Conservation (phyloP, 2,329 filamentous ascomycete species). For the Ilyonectria sp. region DNA sequence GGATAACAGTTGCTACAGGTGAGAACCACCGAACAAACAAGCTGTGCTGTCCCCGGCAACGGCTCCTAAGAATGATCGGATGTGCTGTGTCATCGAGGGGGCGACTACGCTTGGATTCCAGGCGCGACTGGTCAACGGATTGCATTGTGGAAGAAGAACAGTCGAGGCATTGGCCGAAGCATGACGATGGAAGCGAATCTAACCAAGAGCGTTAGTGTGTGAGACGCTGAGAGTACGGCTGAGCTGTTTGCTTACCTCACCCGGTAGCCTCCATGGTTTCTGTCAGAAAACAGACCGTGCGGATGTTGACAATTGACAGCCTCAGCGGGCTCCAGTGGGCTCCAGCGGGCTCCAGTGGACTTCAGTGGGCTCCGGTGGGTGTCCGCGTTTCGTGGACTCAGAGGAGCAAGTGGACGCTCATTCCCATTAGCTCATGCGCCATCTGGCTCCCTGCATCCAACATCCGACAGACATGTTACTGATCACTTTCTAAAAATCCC, state of each 20-base stretch:
- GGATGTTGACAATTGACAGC: not conserved
- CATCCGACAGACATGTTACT: not conserved
- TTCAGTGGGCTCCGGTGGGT: not conserved
- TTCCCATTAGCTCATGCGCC: not conserved
- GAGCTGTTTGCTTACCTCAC: not conserved
- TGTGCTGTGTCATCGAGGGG: not conserved
- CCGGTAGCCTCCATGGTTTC: not conserved
- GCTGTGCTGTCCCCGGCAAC: slow-evolving; percentile 38
- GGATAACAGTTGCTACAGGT: slow-evolving; percentile 32
- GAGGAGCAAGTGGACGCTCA: not conserved
- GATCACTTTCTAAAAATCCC: slow-evolving; percentile 5
- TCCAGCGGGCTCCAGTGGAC: not conserved
- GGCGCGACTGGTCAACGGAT: not conserved
- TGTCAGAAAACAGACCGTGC: not conserved
- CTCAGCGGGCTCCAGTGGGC: not conserved
- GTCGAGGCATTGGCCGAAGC: not conserved
- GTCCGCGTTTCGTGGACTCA: not conserved
- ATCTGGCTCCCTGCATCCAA: slow-evolving; percentile 4
- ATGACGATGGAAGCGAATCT: not conserved
- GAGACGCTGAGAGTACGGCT: not conserved
- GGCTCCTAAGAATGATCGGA: not conserved
- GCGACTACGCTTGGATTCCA: not conserved
- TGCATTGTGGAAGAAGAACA: not conserved
- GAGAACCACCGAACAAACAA: slow-evolving; percentile 33
- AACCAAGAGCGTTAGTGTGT: not conserved